A percentile compares a stretch with the other conserved stretches of the same genome.
Evolutionary conservation across 2,329 filamentous ascomycete species (phyloP).

Genomic region (Penicillium sp.): DNA sequence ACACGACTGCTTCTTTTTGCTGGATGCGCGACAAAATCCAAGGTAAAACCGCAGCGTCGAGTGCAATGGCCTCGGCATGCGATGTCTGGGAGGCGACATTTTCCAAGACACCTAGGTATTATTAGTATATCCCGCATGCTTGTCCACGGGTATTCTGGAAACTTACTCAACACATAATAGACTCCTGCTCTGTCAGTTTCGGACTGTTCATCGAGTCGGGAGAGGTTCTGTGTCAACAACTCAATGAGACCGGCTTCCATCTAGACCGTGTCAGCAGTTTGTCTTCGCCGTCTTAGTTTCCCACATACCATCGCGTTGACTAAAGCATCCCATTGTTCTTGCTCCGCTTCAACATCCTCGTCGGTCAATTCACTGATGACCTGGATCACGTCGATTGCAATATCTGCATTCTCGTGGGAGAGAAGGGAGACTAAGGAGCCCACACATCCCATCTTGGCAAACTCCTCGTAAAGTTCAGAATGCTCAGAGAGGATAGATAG

Average conservation of each 20-base stretch:
- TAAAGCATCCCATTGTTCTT: slow-evolving; percentile 77
- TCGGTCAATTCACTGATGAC: slow-evolving; percentile 90
- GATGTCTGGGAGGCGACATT: slow-evolving; percentile 74
- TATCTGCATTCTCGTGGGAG: slow-evolving; percentile 95
- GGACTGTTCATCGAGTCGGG: slow-evolving; percentile 72
- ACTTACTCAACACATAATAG: slow-evolving; percentile 72
- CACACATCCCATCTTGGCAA: slow-evolving; percentile 72
- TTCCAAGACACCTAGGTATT: slow-evolving; percentile 66
- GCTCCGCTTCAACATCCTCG: slow-evolving; percentile 81
- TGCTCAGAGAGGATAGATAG: slow-evolving; percentile 87
- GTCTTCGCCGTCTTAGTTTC: no score
- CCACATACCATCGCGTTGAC: slow-evolving; percentile 60
- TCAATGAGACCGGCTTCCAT: slow-evolving; percentile 47
- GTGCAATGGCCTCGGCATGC: slow-evolving; percentile 71
- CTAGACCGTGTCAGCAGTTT: slow-evolving; percentile 28
- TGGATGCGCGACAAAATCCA: slow-evolving; percentile 80
- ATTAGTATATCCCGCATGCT: slow-evolving; percentile 14
- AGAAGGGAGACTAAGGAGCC: slow-evolving; percentile 76
- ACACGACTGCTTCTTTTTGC: slow-evolving; percentile 65
- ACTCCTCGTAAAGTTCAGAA: slow-evolving; percentile 77
- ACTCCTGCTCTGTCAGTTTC: slow-evolving; percentile 79
- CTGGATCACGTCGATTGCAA: slow-evolving; percentile 88
- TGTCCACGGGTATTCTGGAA: no score
- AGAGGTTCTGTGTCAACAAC: slow-evolving; percentile 60
- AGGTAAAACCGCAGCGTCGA: slow-evolving; percentile 66